Conservation (phyloP, 352 stramenopile genomes). For the Globisporangium middletonii region DNA sequence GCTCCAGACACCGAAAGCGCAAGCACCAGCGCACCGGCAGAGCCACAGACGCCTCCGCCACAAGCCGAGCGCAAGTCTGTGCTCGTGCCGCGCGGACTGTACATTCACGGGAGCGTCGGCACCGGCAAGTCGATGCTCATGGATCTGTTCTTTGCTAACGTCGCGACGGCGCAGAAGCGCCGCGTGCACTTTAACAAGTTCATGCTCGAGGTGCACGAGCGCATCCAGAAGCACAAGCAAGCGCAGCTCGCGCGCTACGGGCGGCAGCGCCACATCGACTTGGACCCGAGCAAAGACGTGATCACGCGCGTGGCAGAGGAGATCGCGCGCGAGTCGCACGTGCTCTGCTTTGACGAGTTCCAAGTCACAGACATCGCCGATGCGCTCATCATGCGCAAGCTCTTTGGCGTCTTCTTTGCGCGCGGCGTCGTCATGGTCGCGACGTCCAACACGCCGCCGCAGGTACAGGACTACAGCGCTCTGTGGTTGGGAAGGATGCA, state of each 20-base stretch:
- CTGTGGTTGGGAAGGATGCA: neutral
- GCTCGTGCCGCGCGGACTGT: slow-evolving; percentile 84
- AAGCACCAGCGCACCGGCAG: slow-evolving; percentile 1
- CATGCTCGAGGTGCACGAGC: slow-evolving; percentile 93
- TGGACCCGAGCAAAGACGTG: slow-evolving; percentile 60
- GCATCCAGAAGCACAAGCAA: slow-evolving; percentile 90
- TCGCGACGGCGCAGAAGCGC: slow-evolving; percentile 62
- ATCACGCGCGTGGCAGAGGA: slow-evolving; percentile 78
- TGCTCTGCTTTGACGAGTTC: slow-evolving; percentile 98
- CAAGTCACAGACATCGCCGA: slow-evolving; percentile 97
- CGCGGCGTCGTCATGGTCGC: slow-evolving; percentile 92
- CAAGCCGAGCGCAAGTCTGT: slow-evolving; percentile 12
- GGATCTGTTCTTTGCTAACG: slow-evolving; percentile 90
- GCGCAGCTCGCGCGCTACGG: slow-evolving; percentile 70
- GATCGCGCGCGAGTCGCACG: slow-evolving; percentile 80
- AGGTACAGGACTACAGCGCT: slow-evolving; percentile 16
- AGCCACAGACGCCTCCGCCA: neutral
- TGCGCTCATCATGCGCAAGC: slow-evolving; percentile 94
- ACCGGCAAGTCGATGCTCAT: slow-evolving; percentile 97
- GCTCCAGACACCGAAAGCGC: neutral
- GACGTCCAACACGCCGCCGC: slow-evolving; percentile 90
- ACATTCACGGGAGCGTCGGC: slow-evolving; percentile 93
- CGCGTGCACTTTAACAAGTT: slow-evolving; percentile 98
- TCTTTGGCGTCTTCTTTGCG: slow-evolving; percentile 90
- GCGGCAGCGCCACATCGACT: slow-evolving; percentile 84